These are phyloP conservation scores for Silene uniflora DNA, from an alignment of 148 eudicot species.

Conservation along the genomic window DNA sequence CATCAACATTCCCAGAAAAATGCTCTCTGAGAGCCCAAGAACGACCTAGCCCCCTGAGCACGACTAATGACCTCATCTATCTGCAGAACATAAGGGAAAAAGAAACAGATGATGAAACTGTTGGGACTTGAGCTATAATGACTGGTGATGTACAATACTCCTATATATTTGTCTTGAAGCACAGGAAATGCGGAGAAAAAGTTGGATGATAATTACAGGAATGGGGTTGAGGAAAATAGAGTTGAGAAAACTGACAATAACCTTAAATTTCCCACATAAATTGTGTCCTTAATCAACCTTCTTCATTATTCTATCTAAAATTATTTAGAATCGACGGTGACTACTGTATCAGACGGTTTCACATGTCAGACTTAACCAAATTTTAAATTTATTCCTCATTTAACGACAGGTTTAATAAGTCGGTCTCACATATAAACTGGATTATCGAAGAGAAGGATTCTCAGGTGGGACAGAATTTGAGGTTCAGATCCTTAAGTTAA, in stretches of 20 bases:
- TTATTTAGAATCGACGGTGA: background rate
- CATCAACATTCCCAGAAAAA: no score
- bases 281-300: background rate
- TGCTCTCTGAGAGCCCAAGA: no score
- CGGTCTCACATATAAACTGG: no score
- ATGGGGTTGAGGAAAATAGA: background rate
- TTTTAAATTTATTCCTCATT: no score
- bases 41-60: slow-evolving; percentile 48
- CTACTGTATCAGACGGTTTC: background rate
- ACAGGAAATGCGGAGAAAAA: slow-evolving; percentile 7
- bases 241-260: slow-evolving; percentile 6
- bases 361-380: background rate
- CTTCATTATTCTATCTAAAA: background rate
- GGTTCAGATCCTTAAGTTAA: no score
- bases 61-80: slow-evolving; percentile 89
- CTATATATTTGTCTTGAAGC: slow-evolving; percentile 9
- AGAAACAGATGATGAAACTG: slow-evolving; percentile 4
- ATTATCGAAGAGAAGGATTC: no score
- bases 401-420: no score
- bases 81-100: slow-evolving; percentile 32
- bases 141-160: background rate
- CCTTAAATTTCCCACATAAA: background rate
- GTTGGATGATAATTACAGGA: background rate
- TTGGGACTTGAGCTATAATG: background rate
- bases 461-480: no score